A percentile compares a stretch with the other conserved stretches of the same genome.
Conservation (phyloP, 352 stramenopile species). For the Blastocystis sp. region DNA sequence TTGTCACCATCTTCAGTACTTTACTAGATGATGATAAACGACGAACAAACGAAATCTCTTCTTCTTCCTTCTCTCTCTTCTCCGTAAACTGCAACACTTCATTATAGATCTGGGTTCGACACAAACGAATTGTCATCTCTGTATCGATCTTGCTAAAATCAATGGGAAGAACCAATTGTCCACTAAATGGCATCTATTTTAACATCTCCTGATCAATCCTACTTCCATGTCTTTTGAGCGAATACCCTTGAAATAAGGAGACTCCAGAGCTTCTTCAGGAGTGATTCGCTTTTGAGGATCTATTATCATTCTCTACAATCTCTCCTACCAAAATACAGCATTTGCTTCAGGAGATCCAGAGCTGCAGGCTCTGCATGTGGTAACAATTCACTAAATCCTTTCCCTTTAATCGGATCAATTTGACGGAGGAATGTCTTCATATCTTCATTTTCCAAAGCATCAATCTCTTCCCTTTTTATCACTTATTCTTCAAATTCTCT, state of each 20-base stretch:
- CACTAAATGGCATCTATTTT: conserved; percentile 1
- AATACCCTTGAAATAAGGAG: conserved; percentile 41
- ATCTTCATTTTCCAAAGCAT: background rate
- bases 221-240: background rate
- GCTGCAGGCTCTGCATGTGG: conserved; percentile 76
- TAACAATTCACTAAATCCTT: conserved; percentile 74
- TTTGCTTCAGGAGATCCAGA: conserved; percentile 79
- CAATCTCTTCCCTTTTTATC: conserved; percentile 46
- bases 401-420: conserved; percentile 25
- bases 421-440: conserved; percentile 11
- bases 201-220: background rate
- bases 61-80: conserved; percentile 3
- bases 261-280: conserved; percentile 33
- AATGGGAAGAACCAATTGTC: conserved; percentile 28
- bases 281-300: conserved; percentile 56
- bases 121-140: conserved; percentile 27
- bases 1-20: background rate
- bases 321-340: conserved; percentile 78
- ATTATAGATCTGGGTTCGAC: conserved; percentile 52
- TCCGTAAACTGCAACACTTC: conserved; percentile 51
- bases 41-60: conserved; percentile 37
- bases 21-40: conserved; percentile 41
- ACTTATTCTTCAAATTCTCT: background rate
- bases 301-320: background rate
- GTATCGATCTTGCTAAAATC: conserved; percentile 38